phyloP scores from a whole-genome alignment of 345 rosid genomes.

The Citrus inodora region DNA sequence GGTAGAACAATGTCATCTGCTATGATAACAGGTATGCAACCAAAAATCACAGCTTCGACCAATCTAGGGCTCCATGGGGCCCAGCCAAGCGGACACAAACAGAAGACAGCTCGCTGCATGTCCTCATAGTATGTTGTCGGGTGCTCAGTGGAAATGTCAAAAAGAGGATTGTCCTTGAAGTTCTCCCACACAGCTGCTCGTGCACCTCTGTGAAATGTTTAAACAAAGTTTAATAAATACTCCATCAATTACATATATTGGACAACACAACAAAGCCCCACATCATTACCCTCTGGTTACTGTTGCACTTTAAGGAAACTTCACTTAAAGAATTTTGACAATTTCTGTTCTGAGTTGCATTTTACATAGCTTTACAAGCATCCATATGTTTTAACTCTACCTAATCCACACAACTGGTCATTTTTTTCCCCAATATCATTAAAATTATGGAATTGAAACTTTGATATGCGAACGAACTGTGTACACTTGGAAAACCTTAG shows the following conservation, averaged over 20 bases:
- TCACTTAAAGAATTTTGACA: not conserved
- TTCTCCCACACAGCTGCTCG: slow-evolving; percentile 99
- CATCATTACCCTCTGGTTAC: not conserved
- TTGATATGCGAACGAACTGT: not conserved
- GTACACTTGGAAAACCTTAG: not conserved
- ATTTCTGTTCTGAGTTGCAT: no score
- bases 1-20: slow-evolving; percentile 96
- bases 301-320: not conserved
- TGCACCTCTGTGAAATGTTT: slow-evolving; percentile 66
- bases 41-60: slow-evolving; percentile 98
- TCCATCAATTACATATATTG: not conserved
- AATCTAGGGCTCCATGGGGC: slow-evolving; percentile 99
- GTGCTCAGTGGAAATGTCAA: slow-evolving; percentile 97
- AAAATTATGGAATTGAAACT: not conserved
- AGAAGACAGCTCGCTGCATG: slow-evolving; percentile 96
- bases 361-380: not conserved
- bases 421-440: not conserved
- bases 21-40: slow-evolving; percentile 98
- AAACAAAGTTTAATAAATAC: slow-evolving; percentile 5
- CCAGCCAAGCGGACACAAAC: slow-evolving; percentile 99
- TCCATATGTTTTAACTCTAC: not conserved
- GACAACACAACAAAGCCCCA: not conserved
- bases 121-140: slow-evolving; percentile 95
- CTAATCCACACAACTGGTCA: not conserved
- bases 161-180: slow-evolving; percentile 90